Percentiles rank a stretch among this genome's conserved stretches.
Conservation (phyloP, 1,284 basidiomycete species). For the Microbotryum scabiosae region DNA sequence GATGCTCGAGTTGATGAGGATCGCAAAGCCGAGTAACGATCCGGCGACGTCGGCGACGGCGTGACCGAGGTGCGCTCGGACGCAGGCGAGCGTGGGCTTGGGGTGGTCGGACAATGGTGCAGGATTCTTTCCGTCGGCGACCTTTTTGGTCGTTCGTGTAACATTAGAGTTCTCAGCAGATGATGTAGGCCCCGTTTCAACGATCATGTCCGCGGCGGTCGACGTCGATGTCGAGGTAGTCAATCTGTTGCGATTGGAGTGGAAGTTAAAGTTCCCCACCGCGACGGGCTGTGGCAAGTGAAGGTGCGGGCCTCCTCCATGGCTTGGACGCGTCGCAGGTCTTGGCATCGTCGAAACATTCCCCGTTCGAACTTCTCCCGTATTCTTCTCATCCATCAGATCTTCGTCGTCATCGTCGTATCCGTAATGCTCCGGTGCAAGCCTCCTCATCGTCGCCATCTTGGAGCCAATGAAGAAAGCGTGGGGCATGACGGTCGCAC, state of each 20-base stretch:
- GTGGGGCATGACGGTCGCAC: conserved; percentile 85
- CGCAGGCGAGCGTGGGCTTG: conserved; percentile 48
- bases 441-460: conserved; percentile 68
- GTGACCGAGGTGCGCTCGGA: conserved; percentile 67
- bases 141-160: neutral
- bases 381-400: neutral
- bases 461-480: conserved; percentile 80
- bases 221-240: neutral
- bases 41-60: conserved; percentile 51
- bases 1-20: conserved; percentile 64
- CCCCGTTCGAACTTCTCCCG: neutral
- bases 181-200: too few species aligned
- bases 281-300: conserved; percentile 32
- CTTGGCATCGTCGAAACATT: neutral
- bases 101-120: neutral
- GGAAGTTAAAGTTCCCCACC: conserved; percentile 30
- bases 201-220: neutral
- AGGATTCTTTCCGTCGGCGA: neutral
- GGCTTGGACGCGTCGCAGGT: neutral
- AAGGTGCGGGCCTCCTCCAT: conserved; percentile 11
- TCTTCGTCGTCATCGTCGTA: conserved; percentile 15
- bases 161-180: too few species aligned
- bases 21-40: conserved; percentile 65
- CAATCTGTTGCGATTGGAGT: neutral
- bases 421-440: conserved; percentile 30